Conservation (phyloP, 2,329 filamentous ascomycete species). For the Waltergamsia citrina region DNA sequence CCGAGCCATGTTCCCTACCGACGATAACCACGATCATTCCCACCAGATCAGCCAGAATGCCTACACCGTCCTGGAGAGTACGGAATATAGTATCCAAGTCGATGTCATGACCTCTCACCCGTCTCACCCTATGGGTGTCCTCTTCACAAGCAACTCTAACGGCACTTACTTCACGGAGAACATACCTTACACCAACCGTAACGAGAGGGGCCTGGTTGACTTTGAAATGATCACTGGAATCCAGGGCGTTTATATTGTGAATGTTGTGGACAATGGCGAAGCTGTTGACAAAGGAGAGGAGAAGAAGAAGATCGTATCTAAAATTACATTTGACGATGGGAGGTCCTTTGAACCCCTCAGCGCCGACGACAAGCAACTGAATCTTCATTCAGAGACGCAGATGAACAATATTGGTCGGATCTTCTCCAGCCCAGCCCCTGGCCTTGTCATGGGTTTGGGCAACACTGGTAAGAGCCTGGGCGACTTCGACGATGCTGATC, state of each 20-base stretch:
- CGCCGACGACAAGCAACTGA: conserved; percentile 58
- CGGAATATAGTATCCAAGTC: conserved; percentile 95
- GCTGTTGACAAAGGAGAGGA: conserved; percentile 51
- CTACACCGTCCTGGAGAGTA: conserved; percentile 91
- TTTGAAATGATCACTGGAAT: conserved; percentile 92
- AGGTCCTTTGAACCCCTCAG: conserved; percentile 68
- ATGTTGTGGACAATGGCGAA: conserved; percentile 78
- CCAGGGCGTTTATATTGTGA: conserved; percentile 86
- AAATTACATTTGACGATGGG: conserved; percentile 94
- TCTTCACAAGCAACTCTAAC: conserved; percentile 96
- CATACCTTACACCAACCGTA: conserved; percentile 84
- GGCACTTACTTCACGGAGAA: conserved; percentile 94
- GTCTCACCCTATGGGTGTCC: conserved; percentile 66
- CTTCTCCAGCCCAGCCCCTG: conserved; percentile 89
- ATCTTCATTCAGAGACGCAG: conserved; percentile 88
- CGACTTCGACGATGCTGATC: conserved; percentile 61
- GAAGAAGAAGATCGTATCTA: conserved; percentile 62
- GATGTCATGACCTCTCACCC: conserved; percentile 70
- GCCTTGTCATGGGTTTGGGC: conserved; percentile 86
- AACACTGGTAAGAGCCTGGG: conserved; percentile 74
- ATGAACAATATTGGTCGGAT: conserved; percentile 74
- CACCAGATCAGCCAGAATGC: conserved; percentile 63
- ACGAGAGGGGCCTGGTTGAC: conserved; percentile 67
- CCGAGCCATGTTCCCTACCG: conserved; percentile 75
- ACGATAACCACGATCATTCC: conserved; percentile 64